Evolutionary conservation across 1,284 basidiomycete species (phyloP), one percentile per base, ranked within the genome.

Genomic region (Dichomitus squalens): DNA sequence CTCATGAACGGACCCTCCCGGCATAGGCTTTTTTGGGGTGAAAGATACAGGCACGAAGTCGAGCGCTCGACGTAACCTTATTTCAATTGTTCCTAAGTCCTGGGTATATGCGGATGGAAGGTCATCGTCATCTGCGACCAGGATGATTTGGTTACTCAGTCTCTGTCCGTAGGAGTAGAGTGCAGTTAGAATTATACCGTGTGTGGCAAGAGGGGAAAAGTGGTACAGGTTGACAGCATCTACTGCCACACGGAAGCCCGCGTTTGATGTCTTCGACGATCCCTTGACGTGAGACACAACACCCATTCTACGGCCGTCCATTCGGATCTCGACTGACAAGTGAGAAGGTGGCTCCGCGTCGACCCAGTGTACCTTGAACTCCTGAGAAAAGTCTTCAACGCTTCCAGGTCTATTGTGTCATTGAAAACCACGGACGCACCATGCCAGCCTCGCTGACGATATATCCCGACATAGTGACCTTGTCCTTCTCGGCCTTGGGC

Each of bases 371-470:
- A 61, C 57, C 33, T 44, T 58, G 18, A 54, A 58, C 4, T 58
- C 55, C 57, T 61, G 12, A 5, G 11, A 11, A 6, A 31, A 31
- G 11, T 31, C 11, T 7, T 1, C 7, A 7, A 4, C 4, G 31
- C 27, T 20, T 20, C 31, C 1, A 20, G 11, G 6, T 12, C 12
- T 16, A 9, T 35, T 12, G 2, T 2, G 31, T 20, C 2, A 23
- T 0, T 11, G 29, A 9, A 21, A 23, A 14, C 18, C 16, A 36
- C 5, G 35, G 4, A 46, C 66, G 43, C 25, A 66, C 67, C 50
- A 63, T 66, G 11, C 66, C 66, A 1, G 53, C 58, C 20, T 66
- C 63, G 35, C 60, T 63, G 1, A 57, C 52, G 12, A 68, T 49
- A 39, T 64, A 67, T 21, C 66, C 66, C 7, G 64, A 66, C 16